Evolutionary conservation across 805 yeast genomes (phyloP), one percentile per base, ranked within the genome.

Genomic region (Dipodascus albidus): DNA sequence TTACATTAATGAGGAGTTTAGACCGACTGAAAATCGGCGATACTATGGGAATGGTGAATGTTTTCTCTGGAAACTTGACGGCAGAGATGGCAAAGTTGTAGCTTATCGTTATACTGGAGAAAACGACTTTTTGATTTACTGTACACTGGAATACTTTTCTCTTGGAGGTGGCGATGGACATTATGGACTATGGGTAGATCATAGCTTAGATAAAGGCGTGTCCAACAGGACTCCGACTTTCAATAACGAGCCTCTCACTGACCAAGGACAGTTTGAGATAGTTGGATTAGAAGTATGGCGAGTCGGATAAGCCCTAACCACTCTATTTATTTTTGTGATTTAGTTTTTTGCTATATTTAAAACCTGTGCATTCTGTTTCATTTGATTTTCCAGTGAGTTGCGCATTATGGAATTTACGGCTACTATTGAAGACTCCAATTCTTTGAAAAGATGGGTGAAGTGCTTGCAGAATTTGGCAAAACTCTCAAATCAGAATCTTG

Each of bases 1-100:
- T 15, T 90, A 80, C 65, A 59, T 82, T 50, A 67, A 88, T 65
- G 96, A 87, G 60, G 73, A 77, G 53, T 74, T 86, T 54, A 81
- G 78, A 54, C 84, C 89, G 1, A 77, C 82, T 54, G 95, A 87
- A 50, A 14, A 38, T 19, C 80, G 79, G 61, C 75, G 87, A 54
- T 91, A 82, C 69, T 86, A 83, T 60, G 99, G 99, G 0, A 90
- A 90, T 68, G 96, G 97, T 0, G 96, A 91, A 66, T 90, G 98
- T 64, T 90, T 93, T 61, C 73, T 91, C 20, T 91, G 96, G 96
- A 85, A 83, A 58, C 74, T 74, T 3, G 68, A 27, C 11, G 35
- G 24, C 21, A 17, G 9, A 20, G 15, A 51, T 6, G 47, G 76
- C 58, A 73, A 86, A 53, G 80, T 90, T 64, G 80, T 80, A 64